These are phyloP conservation scores for Pseudocercospora fijiensis DNA, from an alignment of 2,329 filamentous ascomycete species.

Conservation along the genomic window DNA sequence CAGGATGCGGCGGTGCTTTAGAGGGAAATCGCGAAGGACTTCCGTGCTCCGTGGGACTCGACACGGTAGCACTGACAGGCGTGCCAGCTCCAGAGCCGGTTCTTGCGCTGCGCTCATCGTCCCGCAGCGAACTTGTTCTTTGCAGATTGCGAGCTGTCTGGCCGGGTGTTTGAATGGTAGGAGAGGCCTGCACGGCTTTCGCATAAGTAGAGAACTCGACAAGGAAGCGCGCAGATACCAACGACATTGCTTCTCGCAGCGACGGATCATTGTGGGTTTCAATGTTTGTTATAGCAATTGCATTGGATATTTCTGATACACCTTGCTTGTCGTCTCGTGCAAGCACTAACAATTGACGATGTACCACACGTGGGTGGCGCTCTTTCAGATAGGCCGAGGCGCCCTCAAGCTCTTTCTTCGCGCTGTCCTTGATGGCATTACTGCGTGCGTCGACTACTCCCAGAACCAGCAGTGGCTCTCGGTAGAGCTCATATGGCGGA, in stretches of 20 bases:
- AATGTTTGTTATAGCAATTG: slow-evolving; percentile 23
- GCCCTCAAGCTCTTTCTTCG: slow-evolving; percentile 32
- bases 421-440: slow-evolving; percentile 51
- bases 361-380: slow-evolving; percentile 36
- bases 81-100: slow-evolving; percentile 24
- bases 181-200: slow-evolving; percentile 51
- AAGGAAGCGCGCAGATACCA: slow-evolving; percentile 47
- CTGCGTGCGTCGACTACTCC: slow-evolving; percentile 79
- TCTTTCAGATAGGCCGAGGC: slow-evolving; percentile 35
- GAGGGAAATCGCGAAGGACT: slow-evolving; percentile 27
- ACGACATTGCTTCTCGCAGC: slow-evolving; percentile 49
- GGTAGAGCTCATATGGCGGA: slow-evolving; percentile 85
- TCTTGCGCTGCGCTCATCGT: slow-evolving; percentile 26
- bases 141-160: slow-evolving; percentile 43
- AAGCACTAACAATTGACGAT: slow-evolving; percentile 35
- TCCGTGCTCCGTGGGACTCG: slow-evolving; percentile 32
- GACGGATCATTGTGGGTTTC: slow-evolving; percentile 24
- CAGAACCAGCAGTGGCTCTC: slow-evolving; percentile 79
- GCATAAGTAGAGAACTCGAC: slow-evolving; percentile 51
- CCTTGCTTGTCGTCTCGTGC: slow-evolving; percentile 17
- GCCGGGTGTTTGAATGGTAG: slow-evolving; percentile 74
- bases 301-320: slow-evolving; percentile 16
- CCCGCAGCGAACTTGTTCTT: slow-evolving; percentile 36
- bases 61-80: slow-evolving; percentile 26
- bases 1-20: slow-evolving; percentile 41